Base-by-base conservation (phyloP, 768 basidiomycete genomes). In the Trametes cinnabarina region DNA sequence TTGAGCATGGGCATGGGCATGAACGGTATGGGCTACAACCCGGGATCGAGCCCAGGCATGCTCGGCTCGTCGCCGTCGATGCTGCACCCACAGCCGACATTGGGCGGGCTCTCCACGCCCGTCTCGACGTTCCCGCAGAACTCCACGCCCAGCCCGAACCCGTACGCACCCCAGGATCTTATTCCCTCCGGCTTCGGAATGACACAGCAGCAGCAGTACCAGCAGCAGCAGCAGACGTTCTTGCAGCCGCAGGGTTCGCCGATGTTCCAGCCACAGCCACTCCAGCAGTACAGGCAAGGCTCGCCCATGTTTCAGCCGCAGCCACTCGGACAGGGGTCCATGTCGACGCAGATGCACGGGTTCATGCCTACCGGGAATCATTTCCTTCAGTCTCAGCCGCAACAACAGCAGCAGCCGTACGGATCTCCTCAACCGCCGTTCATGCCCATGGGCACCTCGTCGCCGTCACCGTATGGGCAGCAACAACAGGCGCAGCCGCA, bases 401-500 rank as follows among this genome's bases (percentile, higher is more conserved):
- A 40, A n/a, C 56, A 57, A 32, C 69, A 69, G 23, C 58, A 41
- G 40, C 39, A 41, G 28, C 39, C 7, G 37, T 39, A 25, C 3
- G 44, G 35, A 17, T n/a, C 30, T 34, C 41, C 25, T 3, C 60
- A 61, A 41, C 60, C 32, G 39, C 44, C 20, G 51, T 54, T 57
- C 40, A 44, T 47, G 51, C 49, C 52, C 40, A 44, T 47, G 51
- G 49, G 59, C n/a, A 34, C 39, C 23, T 68, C 71, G 6, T 70
- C 75, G 12, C 76, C 75, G 39, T 57, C 62, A 12, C 68, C 47
- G 11, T 65, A 66, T 49, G 62, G 55, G 4, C 58, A 51, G 57
- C 68, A 61, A 59, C 69, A 66, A 39, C 70, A 66, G 55, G 65
- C 63, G 42, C 70, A 66, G 55, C 66, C 63, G n/a, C 72, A 69